Conservation (phyloP, 768 basidiomycete species). For the Nevesoporus exiguus region DNA sequence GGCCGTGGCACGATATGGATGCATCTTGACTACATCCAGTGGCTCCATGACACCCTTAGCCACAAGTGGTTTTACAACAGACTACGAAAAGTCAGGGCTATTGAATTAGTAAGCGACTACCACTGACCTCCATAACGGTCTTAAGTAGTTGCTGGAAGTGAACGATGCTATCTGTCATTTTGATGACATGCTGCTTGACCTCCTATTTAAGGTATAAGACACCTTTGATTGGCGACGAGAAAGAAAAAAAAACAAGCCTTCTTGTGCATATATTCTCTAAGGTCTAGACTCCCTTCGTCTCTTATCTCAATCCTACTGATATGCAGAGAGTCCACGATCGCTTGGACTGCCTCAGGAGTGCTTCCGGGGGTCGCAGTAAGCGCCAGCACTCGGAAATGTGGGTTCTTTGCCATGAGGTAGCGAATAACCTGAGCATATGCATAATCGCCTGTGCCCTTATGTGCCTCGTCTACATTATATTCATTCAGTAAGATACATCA, state of each 20-base stretch:
- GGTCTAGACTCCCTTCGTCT: constrained; percentile 85
- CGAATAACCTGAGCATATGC: constrained; percentile 89
- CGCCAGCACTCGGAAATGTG: constrained; percentile 88
- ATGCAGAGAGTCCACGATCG: constrained; percentile 87
- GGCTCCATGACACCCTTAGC: constrained; percentile 43
- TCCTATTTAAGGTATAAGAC: constrained; percentile 40
- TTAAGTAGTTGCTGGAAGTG: constrained; percentile 65
- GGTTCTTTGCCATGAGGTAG: constrained; percentile 91
- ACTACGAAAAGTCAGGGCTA: constrained; percentile 21
- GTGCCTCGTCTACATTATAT: constrained; percentile 75
- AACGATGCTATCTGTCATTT: constrained; percentile 63
- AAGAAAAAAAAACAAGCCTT: constrained; percentile 53
- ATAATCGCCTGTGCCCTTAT: constrained; percentile 90
- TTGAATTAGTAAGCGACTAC: not conserved
- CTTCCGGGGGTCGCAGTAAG: constrained; percentile 94
- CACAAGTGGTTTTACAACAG: constrained; percentile 36
- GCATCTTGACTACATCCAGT: constrained; percentile 59
- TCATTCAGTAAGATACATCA: constrained; percentile 1
- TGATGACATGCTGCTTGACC: constrained; percentile 74
- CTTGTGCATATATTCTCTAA: constrained; percentile 80
- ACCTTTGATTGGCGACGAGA: not conserved
- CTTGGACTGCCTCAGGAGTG: constrained; percentile 83
- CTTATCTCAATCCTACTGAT: constrained; percentile 95
- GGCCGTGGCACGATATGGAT: constrained; percentile 58
- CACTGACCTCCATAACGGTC: constrained; percentile 69